Evolutionary conservation across 805 yeast genomes (phyloP).

Genomic region (Komagataella pseudopastoris): DNA sequence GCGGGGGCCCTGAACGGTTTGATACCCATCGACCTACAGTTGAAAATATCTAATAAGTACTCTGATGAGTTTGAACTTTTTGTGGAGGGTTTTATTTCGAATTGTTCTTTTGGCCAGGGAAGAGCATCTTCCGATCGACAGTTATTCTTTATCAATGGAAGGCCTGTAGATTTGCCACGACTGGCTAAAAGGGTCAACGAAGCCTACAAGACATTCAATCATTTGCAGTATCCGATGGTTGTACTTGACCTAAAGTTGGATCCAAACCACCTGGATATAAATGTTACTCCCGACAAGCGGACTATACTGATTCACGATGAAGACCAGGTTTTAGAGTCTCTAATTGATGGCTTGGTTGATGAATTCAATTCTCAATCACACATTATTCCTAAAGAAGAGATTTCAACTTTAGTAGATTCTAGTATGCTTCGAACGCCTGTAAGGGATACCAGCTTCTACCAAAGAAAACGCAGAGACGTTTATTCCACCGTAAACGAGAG

Average conservation of each 20-base stretch:
- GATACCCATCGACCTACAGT: slow-evolving; percentile 27
- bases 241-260: slow-evolving; percentile 45
- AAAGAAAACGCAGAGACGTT: slow-evolving; percentile 2
- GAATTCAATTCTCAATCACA: slow-evolving; percentile 17
- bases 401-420: slow-evolving; percentile 11
- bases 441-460: background rate
- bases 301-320: slow-evolving; percentile 60
- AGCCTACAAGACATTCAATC: slow-evolving; percentile 56
- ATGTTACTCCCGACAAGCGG: slow-evolving; percentile 87
- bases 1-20: slow-evolving; percentile 48
- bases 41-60: slow-evolving; percentile 19
- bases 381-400: slow-evolving; percentile 27
- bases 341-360: slow-evolving; percentile 37
- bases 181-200: slow-evolving; percentile 56
- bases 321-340: slow-evolving; percentile 18
- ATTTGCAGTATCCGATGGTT: slow-evolving; percentile 60
- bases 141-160: slow-evolving; percentile 51
- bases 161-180: slow-evolving; percentile 56
- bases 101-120: slow-evolving; percentile 69
- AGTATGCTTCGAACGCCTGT: background rate
- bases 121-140: slow-evolving; percentile 67
- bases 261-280: slow-evolving; percentile 53
- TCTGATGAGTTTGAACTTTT: slow-evolving; percentile 9
- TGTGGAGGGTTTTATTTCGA: slow-evolving; percentile 56
- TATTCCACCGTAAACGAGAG: background rate